These are phyloP conservation scores for Coleophoma crateriformis DNA, from an alignment of 2,329 filamentous ascomycete genomes.

Conservation along the genomic window DNA sequence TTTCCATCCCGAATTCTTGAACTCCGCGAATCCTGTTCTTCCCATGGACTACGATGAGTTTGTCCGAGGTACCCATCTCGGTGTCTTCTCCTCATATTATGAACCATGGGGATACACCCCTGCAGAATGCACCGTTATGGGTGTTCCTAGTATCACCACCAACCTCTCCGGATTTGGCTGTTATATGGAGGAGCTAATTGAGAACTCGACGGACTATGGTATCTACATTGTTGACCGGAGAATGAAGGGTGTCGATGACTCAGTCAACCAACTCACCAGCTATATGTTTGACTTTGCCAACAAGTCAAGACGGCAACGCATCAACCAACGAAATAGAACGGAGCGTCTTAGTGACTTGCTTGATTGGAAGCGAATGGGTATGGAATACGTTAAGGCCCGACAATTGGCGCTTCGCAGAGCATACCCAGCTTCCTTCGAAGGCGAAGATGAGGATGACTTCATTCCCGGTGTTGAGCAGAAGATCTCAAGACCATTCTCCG, in stretches of 20 bases:
- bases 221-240: constrained; percentile 98
- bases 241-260: constrained; percentile 93
- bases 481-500: constrained; percentile 89
- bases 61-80: constrained; percentile 91
- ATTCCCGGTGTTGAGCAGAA: constrained; percentile 92
- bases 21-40: constrained; percentile 89
- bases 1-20: constrained; percentile 97
- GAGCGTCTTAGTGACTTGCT: constrained; percentile 91
- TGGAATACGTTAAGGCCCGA: constrained; percentile 97
- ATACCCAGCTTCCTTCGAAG: constrained; percentile 79
- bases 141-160: constrained; percentile 95
- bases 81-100: constrained; percentile 96
- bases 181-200: constrained; percentile 99
- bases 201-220: constrained; percentile 95
- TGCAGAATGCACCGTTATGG: constrained; percentile 98
- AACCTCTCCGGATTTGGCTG: constrained; percentile 97
- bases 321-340: constrained; percentile 97
- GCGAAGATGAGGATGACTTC: constrained; percentile 79
- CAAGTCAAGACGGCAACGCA: constrained; percentile 93
- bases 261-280: constrained; percentile 87
- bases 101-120: constrained; percentile 99
- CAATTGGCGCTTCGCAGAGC: constrained; percentile 88
- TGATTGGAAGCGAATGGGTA: constrained; percentile 99
- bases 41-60: constrained; percentile 98
- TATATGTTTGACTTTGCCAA: constrained; percentile 91